Evolutionary conservation across 2,329 filamentous ascomycete genomes (phyloP), one percentile per base, ranked within the genome.

Genomic region (Trematosphaeria pertusa): DNA sequence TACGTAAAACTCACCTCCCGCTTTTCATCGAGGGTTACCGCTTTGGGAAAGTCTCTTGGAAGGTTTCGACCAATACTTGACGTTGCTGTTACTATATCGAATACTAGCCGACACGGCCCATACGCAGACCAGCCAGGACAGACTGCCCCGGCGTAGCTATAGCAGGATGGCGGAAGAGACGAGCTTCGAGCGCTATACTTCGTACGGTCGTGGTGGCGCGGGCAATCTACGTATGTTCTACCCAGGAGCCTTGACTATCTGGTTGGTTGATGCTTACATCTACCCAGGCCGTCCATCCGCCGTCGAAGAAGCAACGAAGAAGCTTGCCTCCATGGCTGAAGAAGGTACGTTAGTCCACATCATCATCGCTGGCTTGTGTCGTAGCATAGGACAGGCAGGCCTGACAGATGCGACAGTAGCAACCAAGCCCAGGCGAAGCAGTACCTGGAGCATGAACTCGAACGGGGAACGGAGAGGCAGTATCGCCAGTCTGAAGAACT

Each of bases 121-220:
- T n/a, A n/a, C n/a, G n/a, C n/a, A n/a, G n/a, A n/a, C n/a, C n/a
- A n/a, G n/a, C n/a, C n/a, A n/a, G n/a, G n/a, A n/a, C 31, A 7
- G 15, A 34, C 31, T 34, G 7, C 7, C 15, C 31, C 31, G n/a
- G n/a, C n/a, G n/a, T n/a, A n/a, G n/a, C 22, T 45, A 40, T 22
- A 33, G 9, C 39, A 46, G 19, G 24, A 53, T 53, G 53, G 41
- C 28, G n/a, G 43, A 51, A 5, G 37, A 44, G 10, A 22, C 15
- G 6, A 18, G 14, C 12, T 19, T 39, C 8, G 58, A 61, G 41
- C 50, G 54, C 5, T 50, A 44, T 32, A 54, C 36, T 1, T 58
- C 54, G 4, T 59, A 58, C 30, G 58, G 58, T 10, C 51, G 54
- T n/a, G 58, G 58, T 10, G 58, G 58, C 3, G 58, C 58, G 5